phyloP scores from a whole-genome alignment of 2,329 filamentous ascomycete genomes.

The Didymella pomorum region DNA sequence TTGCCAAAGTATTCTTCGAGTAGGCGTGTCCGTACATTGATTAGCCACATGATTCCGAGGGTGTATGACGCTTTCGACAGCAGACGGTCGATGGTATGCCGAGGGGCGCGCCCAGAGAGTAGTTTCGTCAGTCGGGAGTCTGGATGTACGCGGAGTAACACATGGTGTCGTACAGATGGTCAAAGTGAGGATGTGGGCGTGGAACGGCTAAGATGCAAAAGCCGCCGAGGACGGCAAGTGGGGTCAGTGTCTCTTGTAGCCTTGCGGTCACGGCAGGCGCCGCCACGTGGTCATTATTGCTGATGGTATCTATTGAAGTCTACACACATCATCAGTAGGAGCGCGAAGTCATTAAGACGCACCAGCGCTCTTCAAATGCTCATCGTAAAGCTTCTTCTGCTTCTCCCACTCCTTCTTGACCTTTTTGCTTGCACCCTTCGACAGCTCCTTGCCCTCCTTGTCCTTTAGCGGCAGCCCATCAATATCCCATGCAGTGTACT shows the following conservation, averaged over 20 bases:
- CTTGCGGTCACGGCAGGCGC: no score
- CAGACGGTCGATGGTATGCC: no score
- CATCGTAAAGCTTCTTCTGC: slow-evolving; percentile 84
- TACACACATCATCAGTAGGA: not conserved
- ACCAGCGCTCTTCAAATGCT: slow-evolving; percentile 33
- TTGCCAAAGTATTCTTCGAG: slow-evolving; percentile 6
- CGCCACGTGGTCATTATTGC: not conserved
- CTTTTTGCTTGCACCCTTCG: slow-evolving; percentile 82
- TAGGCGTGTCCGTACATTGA: not conserved
- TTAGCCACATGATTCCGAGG: slow-evolving; percentile 3
- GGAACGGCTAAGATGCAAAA: not conserved
- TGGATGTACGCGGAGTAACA: not conserved
- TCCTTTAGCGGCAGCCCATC: slow-evolving; percentile 82
- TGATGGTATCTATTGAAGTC: not conserved
- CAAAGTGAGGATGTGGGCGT: not conserved
- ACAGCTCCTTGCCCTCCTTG: slow-evolving; percentile 78
- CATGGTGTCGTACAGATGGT: not conserved
- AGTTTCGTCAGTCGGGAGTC: not conserved
- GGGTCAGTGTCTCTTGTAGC: not conserved
- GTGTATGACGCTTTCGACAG: no score
- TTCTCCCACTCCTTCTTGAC: slow-evolving; percentile 87
- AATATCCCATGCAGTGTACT: slow-evolving; percentile 81
- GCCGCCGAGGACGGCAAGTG: not conserved
- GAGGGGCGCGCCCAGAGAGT: no score
- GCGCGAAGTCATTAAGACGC: not conserved